Evolutionary conservation across 306 rosid species (phyloP).

Genomic region (Ormosia semicastrata): DNA sequence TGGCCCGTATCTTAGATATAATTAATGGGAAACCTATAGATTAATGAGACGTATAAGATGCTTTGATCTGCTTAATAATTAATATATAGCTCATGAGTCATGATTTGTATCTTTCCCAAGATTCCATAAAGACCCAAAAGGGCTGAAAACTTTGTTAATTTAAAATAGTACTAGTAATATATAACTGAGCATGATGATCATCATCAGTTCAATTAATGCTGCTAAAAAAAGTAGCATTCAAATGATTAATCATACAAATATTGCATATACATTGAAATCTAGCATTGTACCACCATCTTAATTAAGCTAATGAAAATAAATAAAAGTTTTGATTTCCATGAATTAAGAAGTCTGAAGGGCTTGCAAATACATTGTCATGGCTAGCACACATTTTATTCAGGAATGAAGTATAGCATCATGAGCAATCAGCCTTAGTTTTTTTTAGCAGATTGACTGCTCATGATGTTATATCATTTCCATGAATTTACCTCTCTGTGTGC

Average conservation of each 20-base stretch:
- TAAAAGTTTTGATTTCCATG: conserved; percentile 26
- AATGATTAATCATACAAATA: conserved; percentile 39
- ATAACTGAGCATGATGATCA: background rate
- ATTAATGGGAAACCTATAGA: background rate
- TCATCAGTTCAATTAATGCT: conserved; percentile 13
- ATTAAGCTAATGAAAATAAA: conserved; percentile 30
- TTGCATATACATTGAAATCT: conserved; percentile 41
- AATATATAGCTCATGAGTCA: background rate
- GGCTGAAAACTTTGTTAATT: background rate
- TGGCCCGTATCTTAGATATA: background rate
- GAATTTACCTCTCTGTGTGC: conserved; percentile 29
- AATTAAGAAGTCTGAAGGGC: conserved; percentile 20
- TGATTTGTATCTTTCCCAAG: background rate
- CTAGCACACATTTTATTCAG: conserved; percentile 41
- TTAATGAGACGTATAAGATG: background rate
- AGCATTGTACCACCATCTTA: conserved; percentile 22
- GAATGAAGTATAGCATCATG: conserved; percentile 93
- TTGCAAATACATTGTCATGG: conserved; percentile 25
- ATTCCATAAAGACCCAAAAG: background rate
- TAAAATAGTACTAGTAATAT: background rate
- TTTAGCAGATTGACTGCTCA: conserved; percentile 97
- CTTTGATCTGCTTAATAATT: background rate
- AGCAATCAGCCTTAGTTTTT: conserved; percentile 92
- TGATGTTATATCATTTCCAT: conserved; percentile 89
- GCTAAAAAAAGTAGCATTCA: conserved; percentile 32